phyloP scores from a whole-genome alignment of 345 rosid species.

The Salix brachista region DNA sequence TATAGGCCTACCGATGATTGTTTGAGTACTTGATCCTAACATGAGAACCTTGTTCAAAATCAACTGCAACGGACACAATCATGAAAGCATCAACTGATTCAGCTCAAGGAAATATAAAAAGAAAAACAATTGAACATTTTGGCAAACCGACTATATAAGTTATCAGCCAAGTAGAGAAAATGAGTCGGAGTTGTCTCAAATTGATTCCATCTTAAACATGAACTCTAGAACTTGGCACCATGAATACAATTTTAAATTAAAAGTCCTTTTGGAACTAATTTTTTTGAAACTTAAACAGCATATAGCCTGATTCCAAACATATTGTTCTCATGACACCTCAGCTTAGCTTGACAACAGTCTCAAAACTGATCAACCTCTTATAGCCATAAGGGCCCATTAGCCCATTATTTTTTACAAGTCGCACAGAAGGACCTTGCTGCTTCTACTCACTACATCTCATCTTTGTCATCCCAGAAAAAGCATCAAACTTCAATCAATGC shows the following conservation, averaged over 20 bases:
- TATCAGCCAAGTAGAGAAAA: not conserved
- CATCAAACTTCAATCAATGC: not conserved
- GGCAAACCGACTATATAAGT: not conserved
- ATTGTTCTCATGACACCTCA: not conserved
- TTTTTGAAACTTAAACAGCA: not conserved
- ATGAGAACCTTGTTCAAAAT: slow-evolving; percentile 78
- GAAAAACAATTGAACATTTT: too few relatives aligned
- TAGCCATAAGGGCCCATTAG: not conserved
- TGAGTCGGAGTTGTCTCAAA: not conserved
- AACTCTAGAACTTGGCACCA: not conserved
- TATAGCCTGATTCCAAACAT: not conserved
- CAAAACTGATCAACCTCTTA: not conserved
- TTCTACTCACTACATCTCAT: not conserved
- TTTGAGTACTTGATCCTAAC: slow-evolving; percentile 68
- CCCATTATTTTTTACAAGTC: too few relatives aligned
- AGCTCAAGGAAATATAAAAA: not conserved
- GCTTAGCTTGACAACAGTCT: not conserved
- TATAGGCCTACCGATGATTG: slow-evolving; percentile 80
- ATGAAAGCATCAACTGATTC: slow-evolving; percentile 1
- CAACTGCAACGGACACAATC: slow-evolving; percentile 46
- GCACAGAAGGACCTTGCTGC: not conserved
- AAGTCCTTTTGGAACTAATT: not conserved
- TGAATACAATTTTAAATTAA: not conserved
- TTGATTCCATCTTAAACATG: too few relatives aligned
- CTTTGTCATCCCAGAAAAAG: not conserved